Evolutionary conservation across 2,329 filamentous ascomycete species (phyloP).

Genomic region (Orbilia brochopaga): DNA sequence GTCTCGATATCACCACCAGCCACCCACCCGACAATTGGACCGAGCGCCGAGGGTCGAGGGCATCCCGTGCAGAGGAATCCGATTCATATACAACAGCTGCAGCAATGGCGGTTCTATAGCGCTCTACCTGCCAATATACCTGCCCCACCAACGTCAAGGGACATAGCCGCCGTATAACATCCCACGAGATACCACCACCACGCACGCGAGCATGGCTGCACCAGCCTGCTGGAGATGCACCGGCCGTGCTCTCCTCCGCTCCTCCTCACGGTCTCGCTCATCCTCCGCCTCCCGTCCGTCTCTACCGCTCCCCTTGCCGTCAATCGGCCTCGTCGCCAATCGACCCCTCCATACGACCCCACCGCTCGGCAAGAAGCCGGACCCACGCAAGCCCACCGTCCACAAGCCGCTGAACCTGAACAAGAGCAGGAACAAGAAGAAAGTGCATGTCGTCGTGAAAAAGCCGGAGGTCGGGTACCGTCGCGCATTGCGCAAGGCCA

Average conservation of each 20-base stretch:
- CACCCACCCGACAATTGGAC: neutral
- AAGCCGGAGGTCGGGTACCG: slow-evolving; percentile 69
- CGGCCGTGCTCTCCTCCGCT: slow-evolving; percentile 49
- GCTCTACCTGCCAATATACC: neutral
- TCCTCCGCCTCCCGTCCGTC: slow-evolving; percentile 20
- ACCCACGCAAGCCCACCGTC: slow-evolving; percentile 29
- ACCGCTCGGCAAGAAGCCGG: slow-evolving; percentile 14
- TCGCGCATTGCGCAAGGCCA: slow-evolving; percentile 83
- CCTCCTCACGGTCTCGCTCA: slow-evolving; percentile 33
- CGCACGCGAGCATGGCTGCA: slow-evolving; percentile 48
- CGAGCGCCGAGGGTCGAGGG: neutral
- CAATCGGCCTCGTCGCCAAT: slow-evolving; percentile 8
- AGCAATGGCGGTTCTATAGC: neutral
- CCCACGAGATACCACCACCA: slow-evolving; percentile 3
- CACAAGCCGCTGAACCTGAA: slow-evolving; percentile 50
- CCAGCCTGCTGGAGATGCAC: slow-evolving; percentile 52
- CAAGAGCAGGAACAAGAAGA: slow-evolving; percentile 50
- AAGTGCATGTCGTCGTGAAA: slow-evolving; percentile 27
- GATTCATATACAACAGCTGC: too few relatives aligned
- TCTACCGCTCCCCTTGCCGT: slow-evolving; percentile 9
- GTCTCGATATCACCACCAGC: neutral
- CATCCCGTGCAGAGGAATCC: neutral
- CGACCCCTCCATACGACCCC: slow-evolving; percentile 37
- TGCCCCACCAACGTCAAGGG: neutral
- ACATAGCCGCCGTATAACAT: slow-evolving; percentile 5